Percentiles rank a stretch among this genome's conserved stretches.
Evolutionary conservation across 2,329 filamentous ascomycete species (phyloP).

Genomic region (Talaromyces sp.): DNA sequence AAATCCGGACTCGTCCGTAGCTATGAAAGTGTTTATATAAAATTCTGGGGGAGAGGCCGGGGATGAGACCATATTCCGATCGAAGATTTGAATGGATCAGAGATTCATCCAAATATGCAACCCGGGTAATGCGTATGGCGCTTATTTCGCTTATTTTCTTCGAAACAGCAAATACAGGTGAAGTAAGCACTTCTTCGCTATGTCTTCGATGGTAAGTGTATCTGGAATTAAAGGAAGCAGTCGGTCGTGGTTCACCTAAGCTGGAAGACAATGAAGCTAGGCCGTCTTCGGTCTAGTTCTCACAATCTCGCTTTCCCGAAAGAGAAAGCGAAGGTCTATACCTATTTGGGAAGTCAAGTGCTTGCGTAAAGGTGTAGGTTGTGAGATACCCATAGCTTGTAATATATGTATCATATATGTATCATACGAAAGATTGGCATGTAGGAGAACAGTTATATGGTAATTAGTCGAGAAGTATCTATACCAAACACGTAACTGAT

Average conservation of each 20-base stretch:
- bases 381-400: background rate
- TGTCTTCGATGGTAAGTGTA: background rate
- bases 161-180: background rate
- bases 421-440: background rate
- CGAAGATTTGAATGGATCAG: background rate
- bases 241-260: background rate
- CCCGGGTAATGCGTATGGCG: background rate
- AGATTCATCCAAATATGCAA: background rate
- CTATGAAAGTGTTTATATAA: background rate
- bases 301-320: background rate
- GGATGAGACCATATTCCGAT: background rate
- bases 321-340: background rate
- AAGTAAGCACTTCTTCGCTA: background rate
- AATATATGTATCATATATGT: background rate
- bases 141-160: background rate
- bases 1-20: background rate
- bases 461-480: background rate
- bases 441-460: background rate
- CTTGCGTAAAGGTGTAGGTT: background rate
- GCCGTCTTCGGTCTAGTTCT: background rate
- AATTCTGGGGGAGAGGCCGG: background rate
- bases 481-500: background rate
- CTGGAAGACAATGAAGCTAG: background rate
- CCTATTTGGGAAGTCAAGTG: background rate
- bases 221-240: background rate